A percentile compares a stretch with the other conserved stretches of the same genome.
Conservation (phyloP, 371 early-diverging fungal genomes). For the Zychaea mexicana region DNA sequence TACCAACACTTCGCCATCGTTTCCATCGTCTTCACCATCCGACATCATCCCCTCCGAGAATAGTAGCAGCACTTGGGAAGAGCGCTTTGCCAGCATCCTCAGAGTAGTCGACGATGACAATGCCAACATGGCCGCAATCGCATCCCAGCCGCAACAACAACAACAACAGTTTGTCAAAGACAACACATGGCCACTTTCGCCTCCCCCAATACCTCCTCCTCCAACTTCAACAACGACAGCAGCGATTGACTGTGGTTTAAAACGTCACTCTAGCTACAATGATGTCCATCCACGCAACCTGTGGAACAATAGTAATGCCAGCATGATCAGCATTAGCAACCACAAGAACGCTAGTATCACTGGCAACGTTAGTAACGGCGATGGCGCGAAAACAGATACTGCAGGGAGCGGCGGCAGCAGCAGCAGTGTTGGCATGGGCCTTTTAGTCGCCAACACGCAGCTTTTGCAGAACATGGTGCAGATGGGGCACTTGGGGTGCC, state of each 20-base stretch:
- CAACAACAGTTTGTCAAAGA: neutral
- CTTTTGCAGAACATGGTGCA: slow-evolving; percentile 18
- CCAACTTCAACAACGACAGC: too few species aligned
- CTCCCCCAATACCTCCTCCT: neutral
- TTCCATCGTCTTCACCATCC: neutral
- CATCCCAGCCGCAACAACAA: too few species aligned
- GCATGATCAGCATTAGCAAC: too few species aligned
- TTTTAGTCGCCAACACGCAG: slow-evolving; percentile 14
- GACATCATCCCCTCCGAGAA: neutral
- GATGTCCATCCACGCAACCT: neutral
- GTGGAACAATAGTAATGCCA: neutral
- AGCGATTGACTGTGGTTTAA: too few species aligned
- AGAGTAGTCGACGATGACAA: slow-evolving; percentile 19
- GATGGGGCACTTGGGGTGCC: slow-evolving; percentile 17
- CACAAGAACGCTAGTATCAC: too few species aligned
- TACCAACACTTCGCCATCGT: neutral
- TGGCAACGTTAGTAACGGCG: neutral
- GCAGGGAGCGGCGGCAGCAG: neutral
- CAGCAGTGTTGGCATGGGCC: slow-evolving; percentile 2
- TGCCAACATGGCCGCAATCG: too few species aligned
- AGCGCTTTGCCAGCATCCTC: slow-evolving; percentile 19
- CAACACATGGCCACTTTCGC: neutral
- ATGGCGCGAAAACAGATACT: neutral
- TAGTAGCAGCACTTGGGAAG: slow-evolving; percentile 10
- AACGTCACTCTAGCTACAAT: neutral